phyloP scores from a whole-genome alignment of 371 early-diverging fungal species.

The Circinella umbellata region DNA sequence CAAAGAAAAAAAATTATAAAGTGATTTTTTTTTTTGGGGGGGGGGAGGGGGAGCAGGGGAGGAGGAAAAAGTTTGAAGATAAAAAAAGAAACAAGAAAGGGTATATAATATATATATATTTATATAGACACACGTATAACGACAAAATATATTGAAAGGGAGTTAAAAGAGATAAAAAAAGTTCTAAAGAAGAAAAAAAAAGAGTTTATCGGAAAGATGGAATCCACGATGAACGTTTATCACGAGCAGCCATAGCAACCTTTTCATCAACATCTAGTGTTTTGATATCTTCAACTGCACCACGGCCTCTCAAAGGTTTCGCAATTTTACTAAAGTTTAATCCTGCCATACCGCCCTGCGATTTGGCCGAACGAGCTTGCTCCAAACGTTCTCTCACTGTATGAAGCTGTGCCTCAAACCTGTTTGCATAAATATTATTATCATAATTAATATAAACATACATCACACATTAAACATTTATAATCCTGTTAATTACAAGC shows the following conservation, averaged over 20 bases:
- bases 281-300: slow-evolving; percentile 23
- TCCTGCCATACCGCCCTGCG: slow-evolving; percentile 57
- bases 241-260: slow-evolving; percentile 21
- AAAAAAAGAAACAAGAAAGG: neutral
- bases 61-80: neutral
- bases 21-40: too few relatives aligned
- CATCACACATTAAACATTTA: slow-evolving; percentile 3
- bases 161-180: neutral
- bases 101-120: slow-evolving; percentile 4
- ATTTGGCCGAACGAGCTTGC: slow-evolving; percentile 69
- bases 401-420: slow-evolving; percentile 80
- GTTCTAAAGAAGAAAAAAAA: neutral
- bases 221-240: slow-evolving; percentile 43
- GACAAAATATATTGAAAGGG: too few relatives aligned
- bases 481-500: neutral
- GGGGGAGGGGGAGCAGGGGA: too few relatives aligned
- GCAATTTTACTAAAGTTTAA: slow-evolving; percentile 88
- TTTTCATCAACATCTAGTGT: neutral
- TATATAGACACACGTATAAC: too few relatives aligned
- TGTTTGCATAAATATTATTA: neutral
- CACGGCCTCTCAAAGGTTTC: slow-evolving; percentile 92
- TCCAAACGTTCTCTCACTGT: slow-evolving; percentile 80
- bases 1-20: too few relatives aligned
- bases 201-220: slow-evolving; percentile 27
- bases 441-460: too few relatives aligned